Conservation (phyloP, 1,139 yeast species). For the Kodamaea plutei region DNA sequence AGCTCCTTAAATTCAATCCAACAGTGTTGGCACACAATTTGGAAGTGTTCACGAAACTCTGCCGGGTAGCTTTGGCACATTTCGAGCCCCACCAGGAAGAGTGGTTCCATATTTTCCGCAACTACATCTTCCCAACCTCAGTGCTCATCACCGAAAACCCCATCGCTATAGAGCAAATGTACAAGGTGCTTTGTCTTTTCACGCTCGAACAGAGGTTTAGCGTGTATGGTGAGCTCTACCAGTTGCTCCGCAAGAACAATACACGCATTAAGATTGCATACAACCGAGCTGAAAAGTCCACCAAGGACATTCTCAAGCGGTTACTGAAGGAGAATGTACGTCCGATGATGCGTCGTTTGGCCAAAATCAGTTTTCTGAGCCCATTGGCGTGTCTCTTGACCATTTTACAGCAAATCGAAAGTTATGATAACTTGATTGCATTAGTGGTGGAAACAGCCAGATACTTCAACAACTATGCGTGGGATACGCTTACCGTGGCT, state of each 20-base stretch:
- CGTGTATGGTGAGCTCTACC: conserved; percentile 76
- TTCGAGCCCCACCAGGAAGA: conserved; percentile 19
- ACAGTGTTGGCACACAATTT: conserved; percentile 51
- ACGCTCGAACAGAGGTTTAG: conserved; percentile 67
- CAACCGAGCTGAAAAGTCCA: conserved; percentile 72
- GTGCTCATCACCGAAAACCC: conserved; percentile 60
- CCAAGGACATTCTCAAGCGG: conserved; percentile 77
- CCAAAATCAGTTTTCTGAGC: conserved; percentile 72
- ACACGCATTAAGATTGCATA: conserved; percentile 60
- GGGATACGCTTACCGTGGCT: conserved; percentile 81
- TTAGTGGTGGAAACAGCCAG: conserved; percentile 78
- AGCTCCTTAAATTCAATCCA: conserved; percentile 53
- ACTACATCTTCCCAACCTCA: conserved; percentile 65
- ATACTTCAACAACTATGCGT: conserved; percentile 72
- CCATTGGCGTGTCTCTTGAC: conserved; percentile 76
- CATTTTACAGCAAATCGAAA: conserved; percentile 72
- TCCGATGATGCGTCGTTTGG: conserved; percentile 72
- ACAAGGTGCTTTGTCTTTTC: conserved; percentile 48
- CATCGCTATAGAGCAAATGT: conserved; percentile 60
- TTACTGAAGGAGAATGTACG: conserved; percentile 81
- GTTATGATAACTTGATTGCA: conserved; percentile 82
- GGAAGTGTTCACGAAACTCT: conserved; percentile 51
- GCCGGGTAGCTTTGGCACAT: conserved; percentile 47
- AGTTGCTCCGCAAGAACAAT: conserved; percentile 53
- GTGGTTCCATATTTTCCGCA: conserved; percentile 66